Base-by-base conservation (phyloP, 352 stramenopile genomes). In the Globisporangium recalcitrans region DNA sequence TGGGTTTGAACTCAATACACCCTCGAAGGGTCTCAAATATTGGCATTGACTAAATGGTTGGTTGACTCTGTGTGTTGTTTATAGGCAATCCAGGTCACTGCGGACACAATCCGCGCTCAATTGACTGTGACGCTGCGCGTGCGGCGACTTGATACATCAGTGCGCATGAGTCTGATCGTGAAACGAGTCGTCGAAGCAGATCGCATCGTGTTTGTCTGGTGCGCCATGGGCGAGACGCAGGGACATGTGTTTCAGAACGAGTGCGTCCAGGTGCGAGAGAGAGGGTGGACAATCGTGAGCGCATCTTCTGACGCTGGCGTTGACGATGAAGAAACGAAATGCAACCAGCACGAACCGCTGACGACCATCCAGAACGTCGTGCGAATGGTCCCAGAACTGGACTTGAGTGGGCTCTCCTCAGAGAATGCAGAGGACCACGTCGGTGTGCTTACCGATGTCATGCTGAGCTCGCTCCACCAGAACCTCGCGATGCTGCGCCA, bases 401-500 rank as follows among this genome's bases (percentile, higher is more conserved):
- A 24, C 19, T 21, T 4, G 1, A 21, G 13, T 2, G 32, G 4
- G 3, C 10, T 8, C 6, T 19, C 26, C 49, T 26, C 49, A 0
- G 27, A 38, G 19, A 40, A 19, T 5, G 4, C 19, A 1, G 22
- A 48, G 6, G 26, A 26, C 9, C 22, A 36, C 24, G 46, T 58
- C 47, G 58, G 58, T 1, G 22, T 57, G 4, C 34, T 64, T 47
- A 64, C 58, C 11, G 58, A 64, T 34, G 24, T 64, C 8, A 29
- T 64, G 47, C 11, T 64, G 19, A 21, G 58, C 8, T 32, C 47
- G 24, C 58, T 52, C 27, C 32, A 40, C 24, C 47, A 57, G 46
- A 64, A 64, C 48, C 49, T 64, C 24, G 13, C 32, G 26, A 32
- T 36, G 22, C 7, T 64, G 58, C 47, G 52, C 24, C 58, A 64